Base-by-base conservation (phyloP, 1,284 basidiomycete species). In the Puccinia horiana region DNA sequence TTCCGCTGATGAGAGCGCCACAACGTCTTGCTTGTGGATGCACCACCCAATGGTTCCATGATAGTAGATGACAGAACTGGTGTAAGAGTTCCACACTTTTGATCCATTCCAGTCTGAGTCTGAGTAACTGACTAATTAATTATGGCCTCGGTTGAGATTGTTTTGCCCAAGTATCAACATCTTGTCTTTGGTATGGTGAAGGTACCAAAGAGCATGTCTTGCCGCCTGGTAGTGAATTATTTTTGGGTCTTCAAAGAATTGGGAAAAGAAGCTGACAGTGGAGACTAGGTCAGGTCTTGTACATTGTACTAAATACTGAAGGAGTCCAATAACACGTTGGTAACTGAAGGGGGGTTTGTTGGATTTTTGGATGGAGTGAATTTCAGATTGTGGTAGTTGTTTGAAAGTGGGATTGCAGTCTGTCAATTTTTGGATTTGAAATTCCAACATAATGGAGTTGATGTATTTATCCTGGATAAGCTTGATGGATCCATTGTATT, bases 261-360 rank as follows among this genome's bases (percentile, higher is more conserved):
- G 67, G 9, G 37, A 70, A 12, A 70, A n/a, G 26, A 70, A 70
- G 44, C 40, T 44, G 29, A 70, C 11, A 4, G 26, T 12, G 42
- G 61, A 76, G 8, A 26, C 74, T 37, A 76, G 40, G 37, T 76
- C 74, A 4, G 74, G 74, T 9, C 54, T 14, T 16, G 74, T 76
- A 35, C 56, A 76, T 61, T 76, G 74, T 6, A 76, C 74, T 20
- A 76, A 18, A 40, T 61, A 76, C 14, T 76, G 42, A 9, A 76
- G 5, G 14, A 44, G 29, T 12, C 74, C 74, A 40, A 76, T 29
- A 9, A 47, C 52, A 8, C 18, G 52, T 54, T 49, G 37, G 37
- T 75, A 47, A 18, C 18, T 47, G 44, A n/a, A 54, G 5, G 52
- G 11, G 52, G 52, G 12, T 16, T 12, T 12, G 8, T n/a, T 9